Base-by-base conservation (phyloP, 1,284 basidiomycete species). In the Fomitopsis schrenkii region DNA sequence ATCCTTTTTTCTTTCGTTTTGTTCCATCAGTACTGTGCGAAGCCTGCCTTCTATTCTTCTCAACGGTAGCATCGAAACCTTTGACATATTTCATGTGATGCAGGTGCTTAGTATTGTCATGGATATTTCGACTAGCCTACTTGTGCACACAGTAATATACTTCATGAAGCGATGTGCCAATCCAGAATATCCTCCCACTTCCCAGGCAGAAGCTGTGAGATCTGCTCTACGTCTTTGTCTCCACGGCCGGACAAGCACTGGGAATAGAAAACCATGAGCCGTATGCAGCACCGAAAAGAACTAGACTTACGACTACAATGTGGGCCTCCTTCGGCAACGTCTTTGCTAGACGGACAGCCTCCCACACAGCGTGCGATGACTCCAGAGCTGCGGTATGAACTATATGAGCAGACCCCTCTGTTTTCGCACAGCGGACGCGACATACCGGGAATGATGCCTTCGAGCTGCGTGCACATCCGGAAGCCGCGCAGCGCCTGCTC, bases 371-470 rank as follows among this genome's bases (percentile, higher is more conserved):
- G 76, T 99, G 97, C 26, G 93, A 89, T 1, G 95, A 96, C 76
- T 99, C 97, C 61, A 99, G 80, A 26, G 97, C 95, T 91, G 60
- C 15, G 57, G 56, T 60, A 41, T 46, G 41, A 26, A 17, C 15
- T 17, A 9, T 28, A 44, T 44, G n/a, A 33, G 42, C 40, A 40
- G 56, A 41, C 50, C 12, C 17, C 38, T 40, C 38, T 40, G 14
- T 15, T 2, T 40, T 10, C 38, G 38, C 42, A 57, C n/a, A 12
- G 33, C 30, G 3, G 38, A 28, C n/a, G 17, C 15, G 15, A 76
- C 83, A 64, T 62, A 91, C 90, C 93, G 35, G 97, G 97, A 71
- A 99, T 98, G 72, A 99, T 99, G 38, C 97, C 97, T 79, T 99
- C 97, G 28, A 88, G 76, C 76, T 99, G 93, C 0, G 95, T 97